Conservation (phyloP, 1,284 basidiomycete species). For the Testicularia cyperi region DNA sequence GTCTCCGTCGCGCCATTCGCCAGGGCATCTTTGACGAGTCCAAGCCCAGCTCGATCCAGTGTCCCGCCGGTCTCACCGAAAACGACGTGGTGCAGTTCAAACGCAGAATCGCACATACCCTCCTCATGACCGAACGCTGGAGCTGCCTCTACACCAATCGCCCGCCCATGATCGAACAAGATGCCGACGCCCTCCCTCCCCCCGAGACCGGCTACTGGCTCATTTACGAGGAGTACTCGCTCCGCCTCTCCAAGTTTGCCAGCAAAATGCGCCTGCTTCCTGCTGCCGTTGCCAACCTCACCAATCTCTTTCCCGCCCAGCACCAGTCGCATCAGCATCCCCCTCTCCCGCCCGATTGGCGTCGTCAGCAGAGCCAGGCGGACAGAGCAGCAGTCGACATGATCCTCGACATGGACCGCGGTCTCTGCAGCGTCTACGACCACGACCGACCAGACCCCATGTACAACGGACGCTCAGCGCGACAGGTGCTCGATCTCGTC, state of each 20-base stretch:
- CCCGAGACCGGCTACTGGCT: constrained; percentile 1
- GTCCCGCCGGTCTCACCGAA: constrained; percentile 5
- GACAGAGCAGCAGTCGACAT: constrained; percentile 16
- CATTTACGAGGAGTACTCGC: constrained; percentile 2
- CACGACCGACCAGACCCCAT: neutral
- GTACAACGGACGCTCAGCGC: neutral
- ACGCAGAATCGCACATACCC: constrained; percentile 6
- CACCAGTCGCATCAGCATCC: too few relatives aligned
- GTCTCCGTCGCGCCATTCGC: constrained; percentile 15
- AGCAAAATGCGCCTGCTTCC: constrained; percentile 7
- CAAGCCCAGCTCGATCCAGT: constrained; percentile 1
- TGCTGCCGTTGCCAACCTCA: too few relatives aligned
- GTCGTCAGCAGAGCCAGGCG: constrained; percentile 5
- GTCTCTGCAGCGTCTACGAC: constrained; percentile 10
- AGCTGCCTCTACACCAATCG: constrained; percentile 11
- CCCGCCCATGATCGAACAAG: constrained; percentile 27
- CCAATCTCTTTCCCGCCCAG: too few relatives aligned
- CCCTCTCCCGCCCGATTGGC: too few relatives aligned
- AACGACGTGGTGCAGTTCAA: constrained; percentile 10
- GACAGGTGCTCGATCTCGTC: constrained; percentile 10
- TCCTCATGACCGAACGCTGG: constrained; percentile 19
- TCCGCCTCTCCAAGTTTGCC: constrained; percentile 4
- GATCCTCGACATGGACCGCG: constrained; percentile 15
- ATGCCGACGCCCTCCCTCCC: constrained; percentile 3
- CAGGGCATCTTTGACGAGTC: constrained; percentile 16